Conservation (phyloP, 2,329 filamentous ascomycete genomes). For the Mollisia scopiformis region DNA sequence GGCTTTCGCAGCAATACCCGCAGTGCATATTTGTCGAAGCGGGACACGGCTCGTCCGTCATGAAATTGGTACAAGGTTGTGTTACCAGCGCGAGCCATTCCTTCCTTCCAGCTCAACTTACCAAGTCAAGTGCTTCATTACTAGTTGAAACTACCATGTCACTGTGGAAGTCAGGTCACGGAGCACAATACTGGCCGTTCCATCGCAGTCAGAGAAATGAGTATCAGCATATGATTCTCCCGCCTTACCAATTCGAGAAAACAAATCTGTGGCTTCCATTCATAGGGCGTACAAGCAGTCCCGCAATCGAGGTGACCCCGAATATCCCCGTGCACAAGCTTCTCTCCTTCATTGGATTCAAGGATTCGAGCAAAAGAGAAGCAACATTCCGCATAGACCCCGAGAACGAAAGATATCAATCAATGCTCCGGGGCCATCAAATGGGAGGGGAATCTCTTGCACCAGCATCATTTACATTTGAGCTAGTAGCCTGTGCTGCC, state of each 20-base stretch:
- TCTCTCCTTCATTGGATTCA: conserved; percentile 17
- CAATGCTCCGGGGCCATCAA: conserved; percentile 10
- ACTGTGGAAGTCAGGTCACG: conserved; percentile 36
- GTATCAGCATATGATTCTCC: conserved; percentile 31
- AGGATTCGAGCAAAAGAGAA: conserved; percentile 8
- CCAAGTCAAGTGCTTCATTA: conserved; percentile 32
- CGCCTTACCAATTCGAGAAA: conserved; percentile 42
- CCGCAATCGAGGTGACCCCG: neutral
- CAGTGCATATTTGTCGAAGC: conserved; percentile 39
- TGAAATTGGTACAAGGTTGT: conserved; percentile 34
- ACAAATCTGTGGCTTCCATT: conserved; percentile 13
- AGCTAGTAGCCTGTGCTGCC: conserved; percentile 15
- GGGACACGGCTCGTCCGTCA: conserved; percentile 34
- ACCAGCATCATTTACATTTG: conserved; percentile 20
- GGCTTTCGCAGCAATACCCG: conserved; percentile 26
- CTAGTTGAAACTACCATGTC: conserved; percentile 24
- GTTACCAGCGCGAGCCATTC: conserved; percentile 27
- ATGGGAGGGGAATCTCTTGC: conserved; percentile 20
- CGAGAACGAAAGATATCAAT: conserved; percentile 9
- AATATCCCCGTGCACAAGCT: neutral
- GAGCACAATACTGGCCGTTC: conserved; percentile 36
- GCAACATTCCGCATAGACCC: conserved; percentile 25
- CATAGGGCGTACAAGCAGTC: conserved; percentile 15
- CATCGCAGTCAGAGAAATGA: conserved; percentile 28
- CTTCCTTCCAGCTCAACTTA: conserved; percentile 6